A percentile compares a stretch with the other conserved stretches of the same genome.
These are phyloP conservation scores for Allium cepa DNA, from an alignment of 106 monocot species.

Conservation along the genomic window DNA sequence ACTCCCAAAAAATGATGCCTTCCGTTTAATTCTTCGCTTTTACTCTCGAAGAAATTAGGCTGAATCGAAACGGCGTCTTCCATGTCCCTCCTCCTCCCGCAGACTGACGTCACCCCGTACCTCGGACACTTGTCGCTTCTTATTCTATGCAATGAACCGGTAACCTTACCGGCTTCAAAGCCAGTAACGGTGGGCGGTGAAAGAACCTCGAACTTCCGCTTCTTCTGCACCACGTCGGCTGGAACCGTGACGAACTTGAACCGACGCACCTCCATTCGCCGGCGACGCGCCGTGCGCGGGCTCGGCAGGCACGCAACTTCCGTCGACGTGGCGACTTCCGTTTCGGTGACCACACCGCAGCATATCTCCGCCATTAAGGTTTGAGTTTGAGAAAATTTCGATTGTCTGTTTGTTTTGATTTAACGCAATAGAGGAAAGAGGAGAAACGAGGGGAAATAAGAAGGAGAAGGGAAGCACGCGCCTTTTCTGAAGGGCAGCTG, in stretches of 20 bases:
- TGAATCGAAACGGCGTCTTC: slow-evolving; percentile 65
- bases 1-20: slow-evolving; percentile 63
- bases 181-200: background rate
- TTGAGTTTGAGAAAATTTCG: background rate
- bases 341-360: slow-evolving; percentile 24
- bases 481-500: background rate
- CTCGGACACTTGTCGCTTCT: slow-evolving; percentile 9
- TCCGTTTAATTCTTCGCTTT: background rate
- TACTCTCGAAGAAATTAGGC: slow-evolving; percentile 18
- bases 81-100: slow-evolving; percentile 84
- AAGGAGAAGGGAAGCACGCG: background rate
- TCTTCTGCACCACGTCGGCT: slow-evolving; percentile 14
- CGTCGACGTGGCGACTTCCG: background rate
- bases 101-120: slow-evolving; percentile 60
- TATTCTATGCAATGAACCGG: too few relatives aligned
- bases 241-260: slow-evolving; percentile 20
- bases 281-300: slow-evolving; percentile 38
- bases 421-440: background rate
- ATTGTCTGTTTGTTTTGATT: background rate
- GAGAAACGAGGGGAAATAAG: background rate
- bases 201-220: slow-evolving; percentile 2
- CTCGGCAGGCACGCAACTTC: slow-evolving; percentile 14
- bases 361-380: slow-evolving; percentile 61
- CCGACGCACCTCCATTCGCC: slow-evolving; percentile 46
- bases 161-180: background rate